Conservation (phyloP, 768 basidiomycete genomes). For the Dentipellis sp. region DNA sequence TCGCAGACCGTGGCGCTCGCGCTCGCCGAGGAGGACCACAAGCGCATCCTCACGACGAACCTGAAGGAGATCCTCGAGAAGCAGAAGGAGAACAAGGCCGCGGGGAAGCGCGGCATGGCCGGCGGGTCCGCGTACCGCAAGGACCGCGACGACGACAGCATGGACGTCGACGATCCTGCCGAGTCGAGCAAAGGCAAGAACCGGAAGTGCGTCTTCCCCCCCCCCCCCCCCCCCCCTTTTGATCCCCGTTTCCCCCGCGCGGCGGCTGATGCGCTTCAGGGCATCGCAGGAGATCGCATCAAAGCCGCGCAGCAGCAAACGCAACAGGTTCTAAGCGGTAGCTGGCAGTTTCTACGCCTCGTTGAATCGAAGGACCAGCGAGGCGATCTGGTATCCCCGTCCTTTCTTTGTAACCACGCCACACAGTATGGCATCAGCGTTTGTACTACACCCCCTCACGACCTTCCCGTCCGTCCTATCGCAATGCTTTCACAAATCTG, state of each 20-base stretch:
- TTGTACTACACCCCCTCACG: too few species aligned
- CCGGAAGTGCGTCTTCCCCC: slow-evolving; percentile 7
- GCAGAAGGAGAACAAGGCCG: slow-evolving; percentile 35
- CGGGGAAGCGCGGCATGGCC: slow-evolving; percentile 9
- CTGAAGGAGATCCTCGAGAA: slow-evolving; percentile 58
- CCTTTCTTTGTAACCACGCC: too few species aligned
- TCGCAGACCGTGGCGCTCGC: slow-evolving; percentile 32
- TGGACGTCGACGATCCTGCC: slow-evolving; percentile 16
- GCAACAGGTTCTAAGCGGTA: slow-evolving; percentile 9
- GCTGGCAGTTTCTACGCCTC: background rate
- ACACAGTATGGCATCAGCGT: too few species aligned
- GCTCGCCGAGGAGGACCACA: slow-evolving; percentile 41
- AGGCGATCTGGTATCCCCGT: too few species aligned
- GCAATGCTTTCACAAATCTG: background rate
- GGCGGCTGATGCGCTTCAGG: background rate
- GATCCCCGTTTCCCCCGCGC: background rate
- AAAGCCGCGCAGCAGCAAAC: slow-evolving; percentile 7
- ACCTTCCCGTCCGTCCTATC: background rate
- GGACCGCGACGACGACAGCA: slow-evolving; percentile 10
- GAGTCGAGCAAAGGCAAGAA: slow-evolving; percentile 7
- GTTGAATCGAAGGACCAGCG: too few species aligned
- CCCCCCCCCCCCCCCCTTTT: too few species aligned
- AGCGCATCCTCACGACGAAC: slow-evolving; percentile 38
- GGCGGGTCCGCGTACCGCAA: slow-evolving; percentile 6
- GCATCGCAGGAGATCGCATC: slow-evolving; percentile 11